Evolutionary conservation across 2,329 filamentous ascomycete genomes (phyloP), one percentile per base, ranked within the genome.

Genomic region (Colletotrichum sp.): DNA sequence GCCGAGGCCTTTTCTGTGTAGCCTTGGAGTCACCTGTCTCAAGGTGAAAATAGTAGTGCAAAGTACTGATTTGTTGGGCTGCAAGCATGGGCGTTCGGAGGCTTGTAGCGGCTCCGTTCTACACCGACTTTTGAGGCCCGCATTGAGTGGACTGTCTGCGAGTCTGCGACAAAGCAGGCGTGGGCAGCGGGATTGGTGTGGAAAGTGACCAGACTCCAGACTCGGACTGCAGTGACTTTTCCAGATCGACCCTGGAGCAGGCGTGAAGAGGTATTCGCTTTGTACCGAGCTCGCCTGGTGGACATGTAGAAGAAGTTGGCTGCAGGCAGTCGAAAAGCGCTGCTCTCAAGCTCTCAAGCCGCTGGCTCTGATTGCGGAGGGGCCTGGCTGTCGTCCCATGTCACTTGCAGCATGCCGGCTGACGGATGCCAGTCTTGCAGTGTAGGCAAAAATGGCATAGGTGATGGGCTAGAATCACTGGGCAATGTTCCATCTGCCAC

Each of bases 61-160:
- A 60, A 30, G 49, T 57, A 67, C n/a, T 76, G 39, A 71, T 71
- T 75, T 76, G 52, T 68, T 76, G 72, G 72, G 72, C 63, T 72
- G 75, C 75, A 71, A 67, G 36, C 75, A 76, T 75, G 75, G 44
- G 60, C 71, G 65, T 57, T 69, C 44, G 60, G 32, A 60, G 59
- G 64, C 74, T 65, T 44, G 39, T 63, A 57, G 72, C 67, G 75
- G 65, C 67, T 73, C 72, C 55, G 34, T 57, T 66, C 77, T 77
- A 77, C 77, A 78, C 77, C 77, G 77, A 78, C 77, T 78, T 78
- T 76, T 72, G 62, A 76, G 77, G 72, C 77, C 77, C 77, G 77
- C 77, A 77, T 71, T 52, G 72, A 73, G 72, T 77, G 77, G 77
- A 59, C 72, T 69, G 62, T 65, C 64, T 76, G 74, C 59, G 65